Evolutionary conservation across 2,329 filamentous ascomycete species (phyloP).

Genomic region (Sarocladiaceae sp.): DNA sequence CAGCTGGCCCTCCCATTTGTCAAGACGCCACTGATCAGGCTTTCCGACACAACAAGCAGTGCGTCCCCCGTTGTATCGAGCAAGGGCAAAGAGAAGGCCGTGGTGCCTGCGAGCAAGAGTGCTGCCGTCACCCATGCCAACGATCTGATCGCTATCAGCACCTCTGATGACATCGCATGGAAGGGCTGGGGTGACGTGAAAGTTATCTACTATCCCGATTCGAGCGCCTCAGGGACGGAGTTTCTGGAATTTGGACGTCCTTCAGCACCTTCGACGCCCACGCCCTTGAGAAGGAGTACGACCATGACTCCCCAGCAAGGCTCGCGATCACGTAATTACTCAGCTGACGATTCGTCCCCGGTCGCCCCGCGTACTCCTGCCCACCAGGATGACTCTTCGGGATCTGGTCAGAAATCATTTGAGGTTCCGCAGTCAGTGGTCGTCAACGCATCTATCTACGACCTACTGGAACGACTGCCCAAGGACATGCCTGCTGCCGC

Average conservation of each 20-base stretch:
- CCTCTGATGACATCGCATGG: constrained; percentile 57
- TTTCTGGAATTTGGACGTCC: constrained; percentile 27
- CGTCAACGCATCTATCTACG: constrained; percentile 47
- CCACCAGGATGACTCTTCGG: constrained; percentile 27
- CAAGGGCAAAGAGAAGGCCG: constrained; percentile 73
- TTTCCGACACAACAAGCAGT: constrained; percentile 47
- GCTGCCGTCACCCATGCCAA: constrained; percentile 69
- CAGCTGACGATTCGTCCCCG: constrained; percentile 43
- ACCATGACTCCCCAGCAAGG: constrained; percentile 45
- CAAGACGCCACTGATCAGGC: constrained; percentile 58
- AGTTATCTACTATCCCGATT: constrained; percentile 69
- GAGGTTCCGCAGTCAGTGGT: constrained; percentile 60
- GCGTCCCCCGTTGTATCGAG: constrained; percentile 52
- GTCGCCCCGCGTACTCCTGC: constrained; percentile 39
- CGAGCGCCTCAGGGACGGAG: constrained; percentile 20
- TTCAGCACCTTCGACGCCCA: constrained; percentile 65
- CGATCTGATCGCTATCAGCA: constrained; percentile 73
- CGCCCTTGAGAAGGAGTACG: constrained; percentile 66
- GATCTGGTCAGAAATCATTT: constrained; percentile 51
- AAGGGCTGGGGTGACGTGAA: constrained; percentile 77
- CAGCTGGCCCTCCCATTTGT: constrained; percentile 79
- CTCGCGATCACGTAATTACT: constrained; percentile 30
- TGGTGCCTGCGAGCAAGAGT: constrained; percentile 36
- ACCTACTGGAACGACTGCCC: constrained; percentile 52
- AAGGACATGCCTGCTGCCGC: constrained; percentile 65